Base-by-base conservation (phyloP, 2,329 filamentous ascomycete genomes). In the Botrytis porri region DNA sequence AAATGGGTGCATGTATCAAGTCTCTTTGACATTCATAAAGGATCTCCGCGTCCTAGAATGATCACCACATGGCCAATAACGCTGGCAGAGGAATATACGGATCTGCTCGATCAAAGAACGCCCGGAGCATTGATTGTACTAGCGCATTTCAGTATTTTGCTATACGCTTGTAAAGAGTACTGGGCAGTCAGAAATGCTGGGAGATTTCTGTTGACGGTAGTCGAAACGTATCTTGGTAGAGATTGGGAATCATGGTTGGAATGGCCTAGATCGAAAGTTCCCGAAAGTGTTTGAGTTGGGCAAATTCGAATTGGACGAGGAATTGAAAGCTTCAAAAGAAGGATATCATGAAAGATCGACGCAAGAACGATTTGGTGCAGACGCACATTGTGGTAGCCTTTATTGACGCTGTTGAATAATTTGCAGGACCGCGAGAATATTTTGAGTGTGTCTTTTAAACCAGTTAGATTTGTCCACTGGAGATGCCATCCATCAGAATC, bases 61-160 rank as follows among this genome's bases (percentile, higher is more conserved):
- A 75, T 82, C 6, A 82, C 79, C 54, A 74, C 80, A 2, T 84
- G 83, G 82, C 79, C 82, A 3, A 80, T 84, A 35, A 76, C 80
- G 4, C 73, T 82, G 22, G 76, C 80, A 9, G 74, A 77, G 2
- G 78, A 80, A 22, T 83, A 79, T 71, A 79, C 80, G 25, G 74
- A 73, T 4, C 65, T 83, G 61, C 75, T 84, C n/a, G 75, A 77
- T 14, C 59, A 76, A 51, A 77, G 77, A 39, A 77, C 77, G 29
- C 79, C 81, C 0, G 82, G 83, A 41, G 81, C 82, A 1, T 76
- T 84, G 67, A 72, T 82, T 2, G 73, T 84, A 18, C 70, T 84
- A 41, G 81, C 81, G 5, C 77, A 82, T 73, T 84, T 82, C 74
- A 79, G 81, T 1, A 75, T 82, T 10, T 69, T 83, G 57, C 66